These are phyloP conservation scores for Helianthus annuus DNA, from an alignment of 129 eudicot species.

Conservation along the genomic window HanXRQr2.0-SUNRISE NC_035448.2:96275097-96275596, in stretches of 20 bases:
- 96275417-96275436: constrained; percentile 4
- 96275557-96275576: too few relatives aligned
- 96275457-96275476: neutral
- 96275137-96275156: too few relatives aligned
- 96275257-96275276: constrained; percentile 16
- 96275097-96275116: too few relatives aligned
- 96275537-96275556: too few relatives aligned
- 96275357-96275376: constrained; percentile 33
- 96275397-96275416: too few relatives aligned
- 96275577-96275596: too few relatives aligned
- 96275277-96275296: constrained; percentile 14
- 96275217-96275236: neutral
- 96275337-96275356: constrained; percentile 26
- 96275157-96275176: too few relatives aligned
- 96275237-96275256: neutral
- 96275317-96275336: constrained; percentile 24
- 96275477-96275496: too few relatives aligned
- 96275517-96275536: too few relatives aligned
- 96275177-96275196: too few relatives aligned
- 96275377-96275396: constrained; percentile 6
- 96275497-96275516: too few relatives aligned
- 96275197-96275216: neutral
- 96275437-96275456: constrained; percentile 21
- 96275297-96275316: constrained; percentile 26
- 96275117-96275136: too few relatives aligned